Evolutionary conservation across 2,329 filamentous ascomycete genomes (phyloP), one percentile per base, ranked within the genome.

Genomic region (Leptographium procerum): DNA sequence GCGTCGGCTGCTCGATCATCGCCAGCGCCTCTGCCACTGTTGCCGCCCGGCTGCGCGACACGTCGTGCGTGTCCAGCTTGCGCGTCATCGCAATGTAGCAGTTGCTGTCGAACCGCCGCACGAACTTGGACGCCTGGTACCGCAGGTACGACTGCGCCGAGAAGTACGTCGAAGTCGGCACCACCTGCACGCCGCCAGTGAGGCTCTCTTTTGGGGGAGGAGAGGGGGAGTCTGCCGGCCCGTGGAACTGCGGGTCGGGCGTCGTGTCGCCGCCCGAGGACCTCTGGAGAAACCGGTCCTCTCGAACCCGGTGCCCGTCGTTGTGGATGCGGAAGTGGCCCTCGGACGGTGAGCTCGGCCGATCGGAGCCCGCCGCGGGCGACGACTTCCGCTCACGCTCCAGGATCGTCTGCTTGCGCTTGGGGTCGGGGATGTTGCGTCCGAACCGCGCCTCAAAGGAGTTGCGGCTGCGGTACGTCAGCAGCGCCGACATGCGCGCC

Each of bases 71-170:
- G 70, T 99, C 94, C 19, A 99, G 82, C 73, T 99, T 99, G 67
- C 94, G 87, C 5, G 94, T 97, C 72, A 99, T 96, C 64, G 94
- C 91, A 65, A 99, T 97, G 75, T 99, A 99, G 75, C 94, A 99
- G 71, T 99, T 99, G 67, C 91, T 89, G 72, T 99, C 94, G 71
- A 97, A 99, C 11, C 94, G 88, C 71, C 89, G 91, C 66, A 97
- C 94, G 66, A 99, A 99, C 72, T 99, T 99, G 66, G 87, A 83
- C 58, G 91, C 92, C 73, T 99, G 94, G 72, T 99, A 99, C 24
- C 94, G 88, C 50, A 99, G 82, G 72, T 99, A 99, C 0, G 91
- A 96, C 71, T 99, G 94, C 0, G 94, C 94, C 0, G 94, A 97
- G 73, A 97, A 99, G 73, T 96, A 96, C n/a, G 89, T 94, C 9